Evolutionary conservation across 2,329 filamentous ascomycete genomes (phyloP).

Genomic region (Fonsecaea nubica): DNA sequence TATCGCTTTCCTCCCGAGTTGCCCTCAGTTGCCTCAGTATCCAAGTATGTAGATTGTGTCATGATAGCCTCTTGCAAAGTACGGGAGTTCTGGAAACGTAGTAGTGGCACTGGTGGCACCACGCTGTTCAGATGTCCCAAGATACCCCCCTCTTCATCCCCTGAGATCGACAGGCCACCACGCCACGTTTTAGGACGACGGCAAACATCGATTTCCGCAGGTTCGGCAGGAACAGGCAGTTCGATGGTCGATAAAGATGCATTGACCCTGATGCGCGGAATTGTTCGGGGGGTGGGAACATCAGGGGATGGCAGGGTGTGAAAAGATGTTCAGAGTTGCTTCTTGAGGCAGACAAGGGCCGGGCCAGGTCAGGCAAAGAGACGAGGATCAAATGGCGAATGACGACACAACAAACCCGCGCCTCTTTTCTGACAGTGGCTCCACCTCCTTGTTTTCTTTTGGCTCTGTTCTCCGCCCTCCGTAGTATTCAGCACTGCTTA

Average conservation of each 20-base stretch:
- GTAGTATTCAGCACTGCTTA: slow-evolving; percentile 22
- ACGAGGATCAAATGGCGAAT: slow-evolving; percentile 12
- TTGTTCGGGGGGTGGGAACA: slow-evolving; percentile 4
- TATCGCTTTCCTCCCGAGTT: background rate
- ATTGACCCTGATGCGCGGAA: slow-evolving; percentile 5
- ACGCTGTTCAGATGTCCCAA: slow-evolving; percentile 7
- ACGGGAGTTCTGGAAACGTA: background rate
- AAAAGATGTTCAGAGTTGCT: slow-evolving; percentile 7
- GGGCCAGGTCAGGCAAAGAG: background rate
- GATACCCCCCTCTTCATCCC: background rate
- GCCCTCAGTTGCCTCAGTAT: background rate
- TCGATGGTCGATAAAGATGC: slow-evolving; percentile 1
- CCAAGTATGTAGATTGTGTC: background rate
- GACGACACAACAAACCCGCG: slow-evolving; percentile 15
- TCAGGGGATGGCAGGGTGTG: background rate
- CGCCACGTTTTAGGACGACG: slow-evolving; percentile 24
- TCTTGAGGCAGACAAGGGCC: slow-evolving; percentile 16
- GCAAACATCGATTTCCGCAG: slow-evolving; percentile 22
- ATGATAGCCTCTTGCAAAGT: background rate
- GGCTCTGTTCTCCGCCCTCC: slow-evolving; percentile 19
- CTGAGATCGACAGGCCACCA: slow-evolving; percentile 28
- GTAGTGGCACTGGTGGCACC: slow-evolving; percentile 10
- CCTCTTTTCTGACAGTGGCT: slow-evolving; percentile 18
- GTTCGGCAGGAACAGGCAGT: slow-evolving; percentile 16
- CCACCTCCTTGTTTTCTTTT: slow-evolving; percentile 11